A percentile compares a stretch with the other conserved stretches of the same genome.
Conservation (phyloP, 768 basidiomycete genomes). For the Boletus coccyginus region DNA sequence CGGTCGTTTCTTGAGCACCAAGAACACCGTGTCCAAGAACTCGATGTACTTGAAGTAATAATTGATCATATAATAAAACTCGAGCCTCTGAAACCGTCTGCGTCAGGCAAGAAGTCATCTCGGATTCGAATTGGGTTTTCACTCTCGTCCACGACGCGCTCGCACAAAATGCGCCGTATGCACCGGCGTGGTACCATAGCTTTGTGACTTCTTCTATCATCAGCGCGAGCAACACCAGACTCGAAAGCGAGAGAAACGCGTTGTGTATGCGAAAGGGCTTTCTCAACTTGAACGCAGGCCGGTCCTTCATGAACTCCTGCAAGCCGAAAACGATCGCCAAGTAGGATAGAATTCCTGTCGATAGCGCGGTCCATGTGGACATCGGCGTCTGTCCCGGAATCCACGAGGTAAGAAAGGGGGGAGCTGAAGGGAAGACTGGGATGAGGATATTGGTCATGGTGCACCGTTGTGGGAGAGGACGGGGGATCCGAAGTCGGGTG, state of each 20-base stretch:
- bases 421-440: constrained; percentile 34
- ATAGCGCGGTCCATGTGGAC: constrained; percentile 68
- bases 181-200: constrained; percentile 64
- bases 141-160: constrained; percentile 81
- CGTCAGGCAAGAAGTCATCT: constrained; percentile 1
- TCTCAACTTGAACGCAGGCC: constrained; percentile 66
- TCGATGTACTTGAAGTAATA: constrained; percentile 98
- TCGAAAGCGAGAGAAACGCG: constrained; percentile 78
- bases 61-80: constrained; percentile 96
- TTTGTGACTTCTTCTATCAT: constrained; percentile 87
- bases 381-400: constrained; percentile 75
- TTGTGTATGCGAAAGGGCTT: constrained; percentile 84
- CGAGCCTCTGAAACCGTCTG: constrained; percentile 57
- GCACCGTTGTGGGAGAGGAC: background rate
- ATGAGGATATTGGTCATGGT: constrained; percentile 6
- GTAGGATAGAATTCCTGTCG: constrained; percentile 70
- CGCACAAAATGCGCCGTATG: constrained; percentile 74
- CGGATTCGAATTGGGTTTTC: constrained; percentile 28
- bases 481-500: too few relatives aligned
- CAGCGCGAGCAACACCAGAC: constrained; percentile 68
- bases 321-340: constrained; percentile 81
- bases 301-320: constrained; percentile 77
- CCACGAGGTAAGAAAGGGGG: constrained; percentile 58
- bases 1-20: constrained; percentile 96
- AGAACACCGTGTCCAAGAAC: constrained; percentile 91